Base-by-base conservation (phyloP, 1,284 basidiomycete species). In the Ceratobasidium theobromae region DNA sequence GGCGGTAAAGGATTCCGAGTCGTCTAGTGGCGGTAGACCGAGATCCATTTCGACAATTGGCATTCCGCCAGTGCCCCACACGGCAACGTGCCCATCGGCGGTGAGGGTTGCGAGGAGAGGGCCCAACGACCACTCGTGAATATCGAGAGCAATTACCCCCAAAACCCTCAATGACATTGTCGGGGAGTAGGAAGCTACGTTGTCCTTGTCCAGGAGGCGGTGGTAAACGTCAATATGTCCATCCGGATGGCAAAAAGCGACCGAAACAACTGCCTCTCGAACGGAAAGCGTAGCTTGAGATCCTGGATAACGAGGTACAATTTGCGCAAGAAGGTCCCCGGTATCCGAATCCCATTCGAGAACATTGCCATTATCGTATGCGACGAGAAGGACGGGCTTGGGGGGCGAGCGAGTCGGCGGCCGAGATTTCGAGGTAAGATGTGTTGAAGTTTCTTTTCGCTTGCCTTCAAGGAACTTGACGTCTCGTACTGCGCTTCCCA, bases 41-140 rank as follows among this genome's bases (percentile, higher is more conserved):
- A 64, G 48, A 25, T 64, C 58, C 58, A 64, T 64, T 23, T 64
- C 58, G n/a, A 52, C 48, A 27, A 60, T 45, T 14, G 33, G 23
- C 14, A 14, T 11, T 3, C 18, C 12, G 30, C 35, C 35, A 8
- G n/a, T 28, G 18, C 49, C 48, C 58, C 58, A 64, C 16, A 64
- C 58, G 2, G 58, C 58, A 16, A 27, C 58, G 21, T 64, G 58
- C 1, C 58, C 58, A 4, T 46, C 40, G 23, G 48, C 48, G 3
- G 58, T 64, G 23, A 64, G 58, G 30, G 58, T 64, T 12, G 58
- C 58, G n/a, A 64, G 35, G 23, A 64, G 25, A 12, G 48, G 23
- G 3, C 58, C 58, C 16, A 64, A 43, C 14, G 58, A 64, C 58
- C 58, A 64, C 43, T 52, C 48, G n/a, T 38, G 49, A 12, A 64